A percentile compares a stretch with the other conserved stretches of the same genome.
phyloP scores from a whole-genome alignment of 2,329 filamentous ascomycete species.

The Colletotrichum cereale region DNA sequence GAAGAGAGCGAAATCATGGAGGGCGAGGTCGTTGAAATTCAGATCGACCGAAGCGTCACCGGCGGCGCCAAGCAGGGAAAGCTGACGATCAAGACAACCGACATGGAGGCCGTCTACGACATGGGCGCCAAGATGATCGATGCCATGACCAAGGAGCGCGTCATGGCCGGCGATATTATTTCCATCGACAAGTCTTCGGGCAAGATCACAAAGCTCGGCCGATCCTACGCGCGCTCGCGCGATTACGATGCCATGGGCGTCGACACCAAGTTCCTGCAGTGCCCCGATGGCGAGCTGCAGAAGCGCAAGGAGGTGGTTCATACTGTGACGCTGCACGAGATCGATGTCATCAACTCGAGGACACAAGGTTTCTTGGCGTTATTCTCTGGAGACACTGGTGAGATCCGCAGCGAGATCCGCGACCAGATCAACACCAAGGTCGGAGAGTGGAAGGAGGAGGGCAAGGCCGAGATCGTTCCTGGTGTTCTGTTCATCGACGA shows the following conservation, averaged over 20 bases:
- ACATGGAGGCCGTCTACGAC: constrained; percentile 99
- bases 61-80: constrained; percentile 98
- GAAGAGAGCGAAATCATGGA: constrained; percentile 99
- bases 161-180: constrained; percentile 98
- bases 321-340: constrained; percentile 96
- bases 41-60: constrained; percentile 96
- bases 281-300: constrained; percentile 96
- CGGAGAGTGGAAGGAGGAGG: constrained; percentile 98
- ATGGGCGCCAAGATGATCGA: constrained; percentile 99
- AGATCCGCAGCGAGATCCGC: constrained; percentile 96
- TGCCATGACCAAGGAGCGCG: constrained; percentile 98
- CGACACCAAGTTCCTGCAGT: constrained; percentile 98
- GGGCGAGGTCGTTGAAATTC: constrained; percentile 98
- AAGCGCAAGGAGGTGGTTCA: constrained; percentile 97
- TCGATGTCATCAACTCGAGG: constrained; percentile 98
- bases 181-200: constrained; percentile 98
- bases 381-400: constrained; percentile 97
- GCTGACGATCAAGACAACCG: constrained; percentile 98
- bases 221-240: constrained; percentile 92
- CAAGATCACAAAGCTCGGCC: constrained; percentile 96
- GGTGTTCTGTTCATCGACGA: constrained; percentile 99
- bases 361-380: constrained; percentile 98
- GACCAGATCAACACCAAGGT: constrained; percentile 99
- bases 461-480: constrained; percentile 97
- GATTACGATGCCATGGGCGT: constrained; percentile 99